These are phyloP conservation scores for Ophiocordyceps camponoti-leonardi DNA, from an alignment of 2,329 filamentous ascomycete species.

Conservation along the genomic window DNA sequence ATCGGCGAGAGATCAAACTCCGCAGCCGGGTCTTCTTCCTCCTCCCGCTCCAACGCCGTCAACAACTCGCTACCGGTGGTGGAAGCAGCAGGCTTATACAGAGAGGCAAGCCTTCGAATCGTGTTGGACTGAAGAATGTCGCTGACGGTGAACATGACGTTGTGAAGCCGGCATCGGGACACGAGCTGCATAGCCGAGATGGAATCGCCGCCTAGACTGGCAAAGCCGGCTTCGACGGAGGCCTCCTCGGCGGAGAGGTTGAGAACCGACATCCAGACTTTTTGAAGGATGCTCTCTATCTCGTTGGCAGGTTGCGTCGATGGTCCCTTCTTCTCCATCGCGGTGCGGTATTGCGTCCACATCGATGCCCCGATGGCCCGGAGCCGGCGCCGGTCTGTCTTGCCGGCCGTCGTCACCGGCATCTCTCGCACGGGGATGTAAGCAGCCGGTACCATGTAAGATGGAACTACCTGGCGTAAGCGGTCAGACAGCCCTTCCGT, in stretches of 20 bases:
- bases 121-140: constrained; percentile 15
- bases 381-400: constrained; percentile 3
- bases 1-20: constrained; percentile 24
- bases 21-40: constrained; percentile 7
- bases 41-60: not conserved
- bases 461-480: constrained; percentile 1
- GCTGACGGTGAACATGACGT: constrained; percentile 12
- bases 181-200: constrained; percentile 24
- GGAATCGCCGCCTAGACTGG: constrained; percentile 25
- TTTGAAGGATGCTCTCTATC: not conserved
- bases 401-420: constrained; percentile 3
- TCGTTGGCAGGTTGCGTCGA: not conserved
- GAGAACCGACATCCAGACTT: constrained; percentile 22
- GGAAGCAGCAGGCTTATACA: not conserved
- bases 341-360: not conserved
- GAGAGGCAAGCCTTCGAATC: constrained; percentile 9
- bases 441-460: constrained; percentile 5
- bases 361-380: constrained; percentile 2
- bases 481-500: not conserved
- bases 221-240: constrained; percentile 15
- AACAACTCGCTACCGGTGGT: not conserved
- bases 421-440: constrained; percentile 3
- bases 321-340: not conserved
- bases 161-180: constrained; percentile 17
- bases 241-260: constrained; percentile 14